Percentiles rank a stretch among this genome's conserved stretches.
These are phyloP conservation scores for Biscutella laevigata DNA, from an alignment of 441 rosid species.

Conservation along the genomic window DNA sequence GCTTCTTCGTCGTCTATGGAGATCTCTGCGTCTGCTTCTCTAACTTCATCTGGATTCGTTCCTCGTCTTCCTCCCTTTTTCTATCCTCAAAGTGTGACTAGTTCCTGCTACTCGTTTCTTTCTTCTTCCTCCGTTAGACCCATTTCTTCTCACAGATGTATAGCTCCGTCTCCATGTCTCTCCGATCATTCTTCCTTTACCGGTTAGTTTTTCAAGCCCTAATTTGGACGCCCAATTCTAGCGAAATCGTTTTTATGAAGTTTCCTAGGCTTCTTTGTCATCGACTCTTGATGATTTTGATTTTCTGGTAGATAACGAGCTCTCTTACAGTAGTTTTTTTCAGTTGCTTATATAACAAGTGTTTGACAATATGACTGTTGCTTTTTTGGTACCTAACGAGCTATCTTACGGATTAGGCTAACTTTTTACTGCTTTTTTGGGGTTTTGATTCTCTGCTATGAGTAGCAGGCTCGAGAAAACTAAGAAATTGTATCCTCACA, in stretches of 20 bases:
- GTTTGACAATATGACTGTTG: slow-evolving; percentile 17
- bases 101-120: background rate
- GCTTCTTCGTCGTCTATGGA: slow-evolving; percentile 37
- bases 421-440: background rate
- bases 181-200: slow-evolving; percentile 31
- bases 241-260: background rate
- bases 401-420: background rate
- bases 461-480: background rate
- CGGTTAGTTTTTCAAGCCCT: slow-evolving; percentile 29
- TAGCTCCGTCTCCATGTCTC: slow-evolving; percentile 30
- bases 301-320: too few relatives aligned
- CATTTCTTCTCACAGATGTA: slow-evolving; percentile 19
- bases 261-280: too few relatives aligned
- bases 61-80: slow-evolving; percentile 21
- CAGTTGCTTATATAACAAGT: background rate
- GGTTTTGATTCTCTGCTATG: background rate
- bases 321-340: too few relatives aligned
- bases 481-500: background rate
- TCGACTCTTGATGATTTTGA: too few relatives aligned
- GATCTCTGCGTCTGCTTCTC: slow-evolving; percentile 21
- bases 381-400: too few relatives aligned
- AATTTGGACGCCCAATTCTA: background rate
- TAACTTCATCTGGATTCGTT: slow-evolving; percentile 16
- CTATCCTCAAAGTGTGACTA: slow-evolving; percentile 9
- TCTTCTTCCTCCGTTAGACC: slow-evolving; percentile 9